Evolutionary conservation across 768 basidiomycete genomes (phyloP), one percentile per base, ranked within the genome.

Genomic region (Boletus sp.): DNA sequence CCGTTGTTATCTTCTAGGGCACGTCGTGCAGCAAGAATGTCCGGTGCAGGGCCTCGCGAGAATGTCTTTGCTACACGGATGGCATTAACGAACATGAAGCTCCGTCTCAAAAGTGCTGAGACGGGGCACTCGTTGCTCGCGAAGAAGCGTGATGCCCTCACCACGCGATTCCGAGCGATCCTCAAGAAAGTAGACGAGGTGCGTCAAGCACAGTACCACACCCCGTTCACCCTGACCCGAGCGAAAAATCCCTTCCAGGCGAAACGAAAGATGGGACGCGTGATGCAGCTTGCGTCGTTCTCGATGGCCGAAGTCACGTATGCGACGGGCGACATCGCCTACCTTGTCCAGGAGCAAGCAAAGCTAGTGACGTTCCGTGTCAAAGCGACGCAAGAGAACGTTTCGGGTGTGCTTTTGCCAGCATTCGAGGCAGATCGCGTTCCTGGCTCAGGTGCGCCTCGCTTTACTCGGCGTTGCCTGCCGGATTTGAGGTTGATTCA

Each of bases 271-370:
- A 99, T 98, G 97, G 97, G 97, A 30, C 82, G 91, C 55, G 95
- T 98, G 25, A 97, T 99, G 87, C 97, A 99, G 71, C 80, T 98
- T 47, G 97, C 97, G 25, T 98, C 97, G 39, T 97, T 99, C 79
- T 97, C 95, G 40, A 88, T 98, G 76, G 97, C 97, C 0, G 96
- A 98, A 72, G 97, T 99, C 60, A 96, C 95, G 19, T 99, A 98
- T 75, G 85, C 95, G 33, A 96, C 97, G 9, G 92, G 92, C 60
- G 97, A 98, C 68, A 98, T 99, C 66, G 84, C 92, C 43, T 99
- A 98, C 74, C 90, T 97, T 58, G 93, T 99, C 6, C 97, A 98
- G 70, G 96, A 98, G 70, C 90, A 93, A 60, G 95, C 93, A 29
- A 90, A 90, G 66, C 78, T 84, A 32, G 97, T 96, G 0, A 83